Evolutionary conservation across 1,284 basidiomycete genomes (phyloP).

Genomic region (Pseudozyma thailandica): DNA sequence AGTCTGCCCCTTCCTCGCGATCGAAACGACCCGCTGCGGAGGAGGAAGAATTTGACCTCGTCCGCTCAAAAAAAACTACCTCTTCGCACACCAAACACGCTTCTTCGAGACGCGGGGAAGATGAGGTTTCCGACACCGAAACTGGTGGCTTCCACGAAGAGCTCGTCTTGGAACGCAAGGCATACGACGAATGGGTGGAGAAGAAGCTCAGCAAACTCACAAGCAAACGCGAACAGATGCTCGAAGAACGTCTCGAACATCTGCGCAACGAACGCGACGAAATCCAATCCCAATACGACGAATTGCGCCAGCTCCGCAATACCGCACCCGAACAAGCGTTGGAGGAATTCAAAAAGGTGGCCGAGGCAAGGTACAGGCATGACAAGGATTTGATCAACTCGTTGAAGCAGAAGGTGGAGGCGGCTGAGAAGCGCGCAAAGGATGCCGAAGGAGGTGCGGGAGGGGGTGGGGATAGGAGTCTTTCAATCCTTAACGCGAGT

Average conservation of each 20-base stretch:
- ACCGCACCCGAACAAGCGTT: conserved; percentile 56
- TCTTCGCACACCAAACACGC: not conserved
- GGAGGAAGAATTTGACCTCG: conserved; percentile 9
- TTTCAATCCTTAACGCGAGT: conserved; percentile 39
- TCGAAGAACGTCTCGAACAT: conserved; percentile 45
- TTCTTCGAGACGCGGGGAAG: not conserved
- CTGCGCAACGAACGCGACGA: conserved; percentile 55
- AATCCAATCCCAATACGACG: conserved; percentile 62
- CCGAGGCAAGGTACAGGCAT: conserved; percentile 53
- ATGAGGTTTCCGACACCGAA: conserved; percentile 10
- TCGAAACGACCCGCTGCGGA: conserved; percentile 20
- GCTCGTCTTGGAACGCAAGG: conserved; percentile 27
- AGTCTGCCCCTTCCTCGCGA: conserved; percentile 4
- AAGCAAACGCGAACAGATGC: conserved; percentile 46
- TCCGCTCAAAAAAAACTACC: conserved; percentile 18
- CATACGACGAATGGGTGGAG: conserved; percentile 42
- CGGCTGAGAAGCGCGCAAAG: conserved; percentile 39
- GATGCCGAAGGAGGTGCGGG: conserved; percentile 16
- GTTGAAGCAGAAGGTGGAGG: conserved; percentile 48
- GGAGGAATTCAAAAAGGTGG: conserved; percentile 53
- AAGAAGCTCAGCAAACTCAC: conserved; percentile 40
- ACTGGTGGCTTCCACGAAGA: conserved; percentile 21
- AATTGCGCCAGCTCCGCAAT: conserved; percentile 55
- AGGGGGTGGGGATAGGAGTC: conserved; percentile 25
- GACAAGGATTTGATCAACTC: conserved; percentile 44